These are phyloP conservation scores for Syzygium aromaticum DNA, from an alignment of 345 rosid genomes.

Conservation along the genomic window DNA sequence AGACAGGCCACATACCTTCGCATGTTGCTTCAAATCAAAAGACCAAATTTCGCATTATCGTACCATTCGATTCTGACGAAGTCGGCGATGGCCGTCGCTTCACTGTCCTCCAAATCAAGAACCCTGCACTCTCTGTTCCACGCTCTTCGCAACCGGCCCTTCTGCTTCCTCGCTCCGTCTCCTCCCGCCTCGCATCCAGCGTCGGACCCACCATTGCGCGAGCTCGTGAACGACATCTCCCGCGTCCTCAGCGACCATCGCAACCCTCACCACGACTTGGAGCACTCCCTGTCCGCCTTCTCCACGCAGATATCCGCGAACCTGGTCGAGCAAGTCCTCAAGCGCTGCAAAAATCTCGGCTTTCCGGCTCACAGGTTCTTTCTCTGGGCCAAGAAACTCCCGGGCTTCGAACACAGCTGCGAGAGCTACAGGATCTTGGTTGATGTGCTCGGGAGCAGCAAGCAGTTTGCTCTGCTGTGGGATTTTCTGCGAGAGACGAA, in stretches of 20 bases:
- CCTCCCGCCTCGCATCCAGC: constrained; percentile 12
- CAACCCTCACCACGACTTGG: constrained; percentile 66
- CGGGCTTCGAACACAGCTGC: constrained; percentile 47
- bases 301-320: constrained; percentile 41
- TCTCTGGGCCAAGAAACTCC: constrained; percentile 66
- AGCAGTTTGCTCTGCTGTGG: constrained; percentile 69
- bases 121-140: constrained; percentile 2
- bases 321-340: constrained; percentile 69
- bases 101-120: neutral
- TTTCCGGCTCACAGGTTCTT: constrained; percentile 85
- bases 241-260: constrained; percentile 74
- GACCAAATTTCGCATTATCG: neutral
- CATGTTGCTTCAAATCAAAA: neutral
- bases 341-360: constrained; percentile 74
- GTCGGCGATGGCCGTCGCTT: neutral
- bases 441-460: constrained; percentile 54
- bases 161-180: constrained; percentile 1
- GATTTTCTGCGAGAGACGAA: constrained; percentile 64
- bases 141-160: constrained; percentile 10
- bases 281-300: constrained; percentile 36
- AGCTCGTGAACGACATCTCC: constrained; percentile 59
- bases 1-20: too few relatives aligned
- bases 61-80: neutral
- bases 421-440: constrained; percentile 62
- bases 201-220: constrained; percentile 13